These are phyloP conservation scores for Dryadomyces sulphureus DNA, from an alignment of 2,329 filamentous ascomycete species.

Conservation along the genomic window DNA sequence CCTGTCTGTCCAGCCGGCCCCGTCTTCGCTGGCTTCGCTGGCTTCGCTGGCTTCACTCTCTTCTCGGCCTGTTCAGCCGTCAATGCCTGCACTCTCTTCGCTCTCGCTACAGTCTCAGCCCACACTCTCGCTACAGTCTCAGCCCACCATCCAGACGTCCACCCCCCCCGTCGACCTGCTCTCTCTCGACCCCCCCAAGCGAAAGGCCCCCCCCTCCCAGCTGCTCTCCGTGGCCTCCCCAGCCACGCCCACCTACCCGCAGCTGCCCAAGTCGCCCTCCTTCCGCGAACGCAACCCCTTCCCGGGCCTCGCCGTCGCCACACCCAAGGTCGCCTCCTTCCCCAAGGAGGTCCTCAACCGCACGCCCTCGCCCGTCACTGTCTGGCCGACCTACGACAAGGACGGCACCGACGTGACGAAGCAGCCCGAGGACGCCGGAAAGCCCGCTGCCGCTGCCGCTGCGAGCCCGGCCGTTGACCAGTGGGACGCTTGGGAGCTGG, in stretches of 20 bases:
- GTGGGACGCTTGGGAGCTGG: conserved; percentile 27
- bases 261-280: conserved; percentile 35
- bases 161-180: not conserved
- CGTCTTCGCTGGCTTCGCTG: not conserved
- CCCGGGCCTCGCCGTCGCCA: conserved; percentile 30
- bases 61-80: not conserved
- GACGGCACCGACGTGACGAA: conserved; percentile 2
- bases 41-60: not conserved
- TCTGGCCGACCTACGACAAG: conserved; percentile 27
- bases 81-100: not conserved
- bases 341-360: conserved; percentile 17
- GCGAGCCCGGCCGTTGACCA: conserved; percentile 17
- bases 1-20: not conserved
- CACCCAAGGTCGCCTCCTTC: conserved; percentile 21
- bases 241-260: conserved; percentile 20
- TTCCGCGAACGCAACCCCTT: conserved; percentile 40
- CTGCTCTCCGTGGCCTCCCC: conserved; percentile 15
- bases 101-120: too few species aligned
- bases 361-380: conserved; percentile 26
- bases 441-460: conserved; percentile 14
- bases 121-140: too few species aligned
- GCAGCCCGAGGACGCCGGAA: too few species aligned
- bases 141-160: too few species aligned
- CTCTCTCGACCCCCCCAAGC: not conserved
- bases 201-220: conserved; percentile 14